phyloP scores from a whole-genome alignment of 345 rosid species.

The Brassica juncea region DNA sequence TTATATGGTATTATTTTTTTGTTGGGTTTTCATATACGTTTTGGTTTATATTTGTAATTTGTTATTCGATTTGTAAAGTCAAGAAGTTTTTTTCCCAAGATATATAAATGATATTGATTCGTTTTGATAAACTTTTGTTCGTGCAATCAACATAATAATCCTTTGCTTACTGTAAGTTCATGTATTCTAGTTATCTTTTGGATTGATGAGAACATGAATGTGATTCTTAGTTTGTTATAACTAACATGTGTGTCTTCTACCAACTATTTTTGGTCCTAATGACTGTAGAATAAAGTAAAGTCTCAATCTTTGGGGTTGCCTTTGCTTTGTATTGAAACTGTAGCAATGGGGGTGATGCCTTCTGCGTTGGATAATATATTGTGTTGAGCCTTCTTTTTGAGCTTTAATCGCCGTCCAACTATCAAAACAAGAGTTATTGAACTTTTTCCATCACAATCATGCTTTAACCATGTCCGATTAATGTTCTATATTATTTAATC shows the following conservation, averaged over 20 bases:
- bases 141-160: background rate
- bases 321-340: constrained; percentile 42
- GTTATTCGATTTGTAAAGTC: constrained; percentile 37
- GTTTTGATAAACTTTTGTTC: background rate
- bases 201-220: constrained; percentile 9
- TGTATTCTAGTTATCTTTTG: background rate
- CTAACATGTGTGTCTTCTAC: constrained; percentile 16
- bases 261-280: constrained; percentile 21
- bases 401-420: constrained; percentile 33
- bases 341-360: constrained; percentile 31
- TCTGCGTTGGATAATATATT: constrained; percentile 27
- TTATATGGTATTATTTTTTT: constrained; percentile 3
- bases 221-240: constrained; percentile 1
- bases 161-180: background rate
- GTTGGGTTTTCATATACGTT: constrained; percentile 25
- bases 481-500: constrained; percentile 5
- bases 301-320: constrained; percentile 3
- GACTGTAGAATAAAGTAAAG: constrained; percentile 9
- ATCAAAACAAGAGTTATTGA: constrained; percentile 24
- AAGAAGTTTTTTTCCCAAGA: background rate
- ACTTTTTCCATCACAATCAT: constrained; percentile 20
- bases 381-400: constrained; percentile 8
- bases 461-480: constrained; percentile 26
- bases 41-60: constrained; percentile 39
- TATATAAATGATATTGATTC: constrained; percentile 6